phyloP scores from a whole-genome alignment of 805 yeast species.

The Hanseniaspora thailandica region DNA sequence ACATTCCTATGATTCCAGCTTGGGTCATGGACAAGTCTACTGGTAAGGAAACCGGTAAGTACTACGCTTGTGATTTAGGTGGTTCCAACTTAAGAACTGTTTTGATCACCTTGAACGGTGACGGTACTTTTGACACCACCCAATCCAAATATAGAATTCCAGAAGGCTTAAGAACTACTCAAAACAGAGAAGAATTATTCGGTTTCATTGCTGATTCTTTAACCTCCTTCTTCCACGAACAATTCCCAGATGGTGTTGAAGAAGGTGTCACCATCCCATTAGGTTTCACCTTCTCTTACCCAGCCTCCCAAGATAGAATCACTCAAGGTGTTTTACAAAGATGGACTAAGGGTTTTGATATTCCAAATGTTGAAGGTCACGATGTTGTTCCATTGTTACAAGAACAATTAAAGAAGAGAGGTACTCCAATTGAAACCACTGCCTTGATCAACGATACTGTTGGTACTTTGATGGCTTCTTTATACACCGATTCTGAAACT shows the following conservation, averaged over 20 bases:
- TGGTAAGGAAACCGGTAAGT: conserved; percentile 82
- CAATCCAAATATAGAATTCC: conserved; percentile 84
- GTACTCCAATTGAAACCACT: conserved; percentile 72
- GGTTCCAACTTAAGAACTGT: conserved; percentile 95
- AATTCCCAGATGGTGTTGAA: conserved; percentile 56
- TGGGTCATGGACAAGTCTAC: conserved; percentile 94
- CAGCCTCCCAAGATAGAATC: conserved; percentile 72
- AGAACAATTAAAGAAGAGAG: conserved; percentile 48
- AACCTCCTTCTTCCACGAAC: conserved; percentile 52
- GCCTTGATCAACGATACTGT: conserved; percentile 95
- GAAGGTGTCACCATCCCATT: conserved; percentile 45
- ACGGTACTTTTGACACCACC: conserved; percentile 69
- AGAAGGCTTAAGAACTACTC: conserved; percentile 61
- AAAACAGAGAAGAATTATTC: conserved; percentile 59
- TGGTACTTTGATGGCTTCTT: conserved; percentile 91
- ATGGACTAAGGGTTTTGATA: conserved; percentile 97
- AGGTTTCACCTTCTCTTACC: conserved; percentile 93
- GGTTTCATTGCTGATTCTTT: conserved; percentile 76
- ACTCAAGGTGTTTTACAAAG: conserved; percentile 79
- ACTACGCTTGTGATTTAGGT: conserved; percentile 88
- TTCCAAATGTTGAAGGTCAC: conserved; percentile 82
- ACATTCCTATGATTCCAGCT: conserved; percentile 92
- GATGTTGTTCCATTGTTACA: conserved; percentile 90
- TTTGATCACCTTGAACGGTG: conserved; percentile 70
- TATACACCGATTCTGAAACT: conserved; percentile 78